These are phyloP conservation scores for Amanita subjunquillea DNA, from an alignment of 768 basidiomycete species.

Conservation along the genomic window DNA sequence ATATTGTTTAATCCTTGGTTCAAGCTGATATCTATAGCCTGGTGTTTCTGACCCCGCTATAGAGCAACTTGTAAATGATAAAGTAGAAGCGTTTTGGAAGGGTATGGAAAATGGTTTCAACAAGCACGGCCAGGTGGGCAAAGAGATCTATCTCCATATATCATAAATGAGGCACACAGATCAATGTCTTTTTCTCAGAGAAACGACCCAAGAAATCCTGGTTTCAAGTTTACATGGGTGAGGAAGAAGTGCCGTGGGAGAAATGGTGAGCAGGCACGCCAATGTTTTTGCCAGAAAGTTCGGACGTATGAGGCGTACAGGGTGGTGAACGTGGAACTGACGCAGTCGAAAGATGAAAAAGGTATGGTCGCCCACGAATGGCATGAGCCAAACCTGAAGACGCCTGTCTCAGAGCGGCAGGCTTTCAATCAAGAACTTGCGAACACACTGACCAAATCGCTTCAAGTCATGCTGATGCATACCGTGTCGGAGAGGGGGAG, in stretches of 20 bases:
- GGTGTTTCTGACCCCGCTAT: conserved; percentile 68
- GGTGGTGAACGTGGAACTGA: conserved; percentile 72
- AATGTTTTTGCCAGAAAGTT: not conserved
- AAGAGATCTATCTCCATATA: not conserved
- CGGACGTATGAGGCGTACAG: conserved; percentile 22
- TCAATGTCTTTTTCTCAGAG: conserved; percentile 68
- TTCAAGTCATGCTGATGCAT: conserved; percentile 64
- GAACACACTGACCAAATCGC: conserved; percentile 50
- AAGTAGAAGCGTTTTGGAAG: conserved; percentile 73
- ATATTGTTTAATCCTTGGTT: not conserved
- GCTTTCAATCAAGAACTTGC: conserved; percentile 52
- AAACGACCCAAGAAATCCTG: conserved; percentile 70
- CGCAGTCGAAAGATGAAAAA: conserved; percentile 57
- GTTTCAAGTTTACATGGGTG: conserved; percentile 60
- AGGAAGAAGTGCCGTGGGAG: conserved; percentile 85
- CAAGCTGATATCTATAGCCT: conserved; percentile 34
- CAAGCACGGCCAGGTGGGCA: conserved; percentile 60
- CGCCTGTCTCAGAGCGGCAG: conserved; percentile 24
- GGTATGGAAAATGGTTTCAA: conserved; percentile 52
- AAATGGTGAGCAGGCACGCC: conserved; percentile 43
- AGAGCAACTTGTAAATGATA: conserved; percentile 62
- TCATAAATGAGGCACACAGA: conserved; percentile 25
- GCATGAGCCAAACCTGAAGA: not conserved
- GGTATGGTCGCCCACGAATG: conserved; percentile 23
- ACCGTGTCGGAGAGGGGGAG: conserved; percentile 75